Base-by-base conservation (phyloP, 371 early-diverging fungal genomes). In the Rhizomucor pusillus region DNA sequence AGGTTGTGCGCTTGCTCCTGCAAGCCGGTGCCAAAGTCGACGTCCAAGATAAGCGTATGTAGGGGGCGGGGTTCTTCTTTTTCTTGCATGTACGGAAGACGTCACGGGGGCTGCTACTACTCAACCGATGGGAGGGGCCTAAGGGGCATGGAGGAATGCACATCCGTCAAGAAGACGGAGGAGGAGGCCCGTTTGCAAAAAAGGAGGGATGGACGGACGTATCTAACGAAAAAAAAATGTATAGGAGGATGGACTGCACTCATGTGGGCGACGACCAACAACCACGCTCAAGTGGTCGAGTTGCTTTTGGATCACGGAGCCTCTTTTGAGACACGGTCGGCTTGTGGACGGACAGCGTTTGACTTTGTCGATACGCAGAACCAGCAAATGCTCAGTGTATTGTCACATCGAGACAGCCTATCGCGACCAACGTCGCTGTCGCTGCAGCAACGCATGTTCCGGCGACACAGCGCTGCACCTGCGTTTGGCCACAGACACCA, bases 231-330 rank as follows among this genome's bases (percentile, higher is more conserved):
- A n/a, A n/a, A n/a, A n/a, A n/a, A n/a, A n/a, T n/a, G n/a, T n/a
- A n/a, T 67, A 86, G 90, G 81, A 57, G 97, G 97, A 18, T 97
- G 97, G 97, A 87, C 95, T 4, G 89, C 94, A n/a, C 81, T 95
- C 45, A 87, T 95, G 81, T 97, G 97, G 97, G 95, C 97, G 1
- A 88, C 90, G 43, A 90, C 89, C 59, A 95, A 92, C 73, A 85
- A 87, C 52, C 88, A 92, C 73, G 85, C 85, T 52, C 67, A 67
- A 10, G 67, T 90, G 22, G 91, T 90, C 49, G 81, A 84, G 54
- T 46, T 89, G 14, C 76, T 95, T 44, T 55, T 95, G 22, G 89
- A 89, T 23, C 57, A 74, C 55, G 94, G 95, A 13, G 97, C 94
- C 25, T 81, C 85, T 22, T 65, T 87, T 3, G 73, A 80, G n/a